Evolutionary conservation across 2,329 filamentous ascomycete species (phyloP), one percentile per base, ranked within the genome.

Genomic region (Aspergillus neotritici): DNA sequence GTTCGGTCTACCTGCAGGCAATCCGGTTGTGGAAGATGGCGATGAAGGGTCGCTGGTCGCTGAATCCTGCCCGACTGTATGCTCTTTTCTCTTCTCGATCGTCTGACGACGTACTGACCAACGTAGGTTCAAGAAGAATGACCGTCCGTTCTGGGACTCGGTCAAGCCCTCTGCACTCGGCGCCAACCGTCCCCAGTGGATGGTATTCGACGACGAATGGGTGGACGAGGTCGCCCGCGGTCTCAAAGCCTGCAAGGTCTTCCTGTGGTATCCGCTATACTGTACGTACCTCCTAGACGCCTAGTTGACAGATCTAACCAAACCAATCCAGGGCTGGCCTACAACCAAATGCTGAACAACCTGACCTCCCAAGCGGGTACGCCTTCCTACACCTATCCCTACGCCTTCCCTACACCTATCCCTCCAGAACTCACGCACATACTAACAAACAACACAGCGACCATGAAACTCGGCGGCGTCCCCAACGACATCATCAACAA

Each of bases 201-300:
- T 90, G 83, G 85, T 82, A 0, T 89, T 88, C 54, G 86, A 91
- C 49, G 87, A 91, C 53, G 79, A 79, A 40, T 91, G 86, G 85
- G 86, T 91, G 29, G 85, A 88, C 60, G 84, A 90, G 60, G 80
- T 89, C 37, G 74, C 75, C 40, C 82, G 85, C 65, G 85, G 84
- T 48, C 70, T 86, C 44, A 73, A 77, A 54, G 83, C 83, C 44
- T 86, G 83, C 70, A 74, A 78, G 51, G 84, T 87, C 29, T 90
- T 86, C 65, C 67, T 77, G 48, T 77, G 74, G 64, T 78, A 69
- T 43, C 73, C 73, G n/a, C 63, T 76, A 8, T 77, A 69, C 57
- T 71, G 67, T 67, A 49, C 36, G 58, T 51, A 21, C 10, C 16
- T 15, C 13, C 43, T 38, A 2, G 2, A 5, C 14, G n/a, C 10